Conservation (phyloP, 768 basidiomycete genomes). For the Mycena indigotica region DNA sequence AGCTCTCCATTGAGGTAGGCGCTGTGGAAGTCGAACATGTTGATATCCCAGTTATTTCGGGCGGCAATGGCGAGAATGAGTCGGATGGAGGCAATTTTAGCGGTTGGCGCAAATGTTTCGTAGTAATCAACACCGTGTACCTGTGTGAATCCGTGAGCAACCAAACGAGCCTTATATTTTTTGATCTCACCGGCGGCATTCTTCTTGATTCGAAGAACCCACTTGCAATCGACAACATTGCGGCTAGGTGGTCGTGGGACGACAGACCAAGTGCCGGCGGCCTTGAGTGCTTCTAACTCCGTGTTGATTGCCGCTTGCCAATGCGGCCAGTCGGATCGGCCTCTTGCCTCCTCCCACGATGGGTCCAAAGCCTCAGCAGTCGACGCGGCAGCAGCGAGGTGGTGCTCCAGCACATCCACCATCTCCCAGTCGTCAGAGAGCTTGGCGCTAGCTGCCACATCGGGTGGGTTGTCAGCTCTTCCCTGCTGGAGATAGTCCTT, state of each 20-base stretch:
- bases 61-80: slow-evolving; percentile 21
- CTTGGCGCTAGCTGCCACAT: background rate
- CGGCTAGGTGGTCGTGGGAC: slow-evolving; percentile 21
- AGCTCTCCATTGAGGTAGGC: slow-evolving; percentile 28
- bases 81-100: slow-evolving; percentile 23
- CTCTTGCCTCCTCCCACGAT: slow-evolving; percentile 22
- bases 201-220: slow-evolving; percentile 22
- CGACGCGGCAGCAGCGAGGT: slow-evolving; percentile 15
- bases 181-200: slow-evolving; percentile 21
- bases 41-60: background rate
- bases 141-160: slow-evolving; percentile 44
- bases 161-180: slow-evolving; percentile 41
- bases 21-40: slow-evolving; percentile 6
- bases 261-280: slow-evolving; percentile 27
- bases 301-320: slow-evolving; percentile 8
- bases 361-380: slow-evolving; percentile 21
- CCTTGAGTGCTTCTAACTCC: slow-evolving; percentile 16
- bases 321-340: slow-evolving; percentile 23
- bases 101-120: slow-evolving; percentile 30
- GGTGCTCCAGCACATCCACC: slow-evolving; percentile 14
- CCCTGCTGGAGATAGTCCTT: background rate
- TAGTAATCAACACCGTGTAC: slow-evolving; percentile 38
- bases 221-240: slow-evolving; percentile 27
- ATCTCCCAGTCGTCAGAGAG: slow-evolving; percentile 7
- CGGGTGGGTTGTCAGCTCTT: background rate